Evolutionary conservation across 1,139 yeast species (phyloP).

Genomic region (Kluyveromyces sp.): DNA sequence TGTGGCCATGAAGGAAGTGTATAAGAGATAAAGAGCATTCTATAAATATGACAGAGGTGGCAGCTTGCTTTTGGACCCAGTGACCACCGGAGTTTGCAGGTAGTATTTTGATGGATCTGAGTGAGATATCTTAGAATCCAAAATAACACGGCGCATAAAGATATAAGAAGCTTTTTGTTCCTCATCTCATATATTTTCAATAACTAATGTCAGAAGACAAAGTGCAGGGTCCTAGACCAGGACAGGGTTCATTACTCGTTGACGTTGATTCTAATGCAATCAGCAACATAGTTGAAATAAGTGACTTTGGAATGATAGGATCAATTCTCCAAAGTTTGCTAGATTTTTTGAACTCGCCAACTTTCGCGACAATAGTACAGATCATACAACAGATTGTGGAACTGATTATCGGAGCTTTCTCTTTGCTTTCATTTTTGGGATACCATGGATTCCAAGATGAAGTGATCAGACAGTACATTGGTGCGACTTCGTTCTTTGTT

Average conservation of each 20-base stretch:
- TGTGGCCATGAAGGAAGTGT: neutral
- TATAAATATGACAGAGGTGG: neutral
- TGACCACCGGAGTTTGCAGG: no score
- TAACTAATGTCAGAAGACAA: conserved; percentile 1
- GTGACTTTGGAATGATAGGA: neutral
- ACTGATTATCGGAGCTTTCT: conserved; percentile 4
- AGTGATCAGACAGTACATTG: conserved; percentile 3
- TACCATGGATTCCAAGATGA: conserved; percentile 7
- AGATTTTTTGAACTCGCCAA: conserved; percentile 4
- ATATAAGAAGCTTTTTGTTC: neutral
- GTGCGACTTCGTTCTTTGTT: conserved; percentile 4
- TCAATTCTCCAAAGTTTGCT: conserved; percentile 1
- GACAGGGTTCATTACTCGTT: neutral
- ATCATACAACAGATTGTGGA: conserved; percentile 4
- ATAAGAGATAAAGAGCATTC: neutral
- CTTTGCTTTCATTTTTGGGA: conserved; percentile 4
- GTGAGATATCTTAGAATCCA: neutral
- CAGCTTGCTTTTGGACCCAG: no score
- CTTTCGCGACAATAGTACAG: conserved; percentile 3
- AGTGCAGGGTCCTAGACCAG: neutral
- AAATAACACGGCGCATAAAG: neutral
- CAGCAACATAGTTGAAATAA: neutral
- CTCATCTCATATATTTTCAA: neutral
- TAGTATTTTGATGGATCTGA: no score
- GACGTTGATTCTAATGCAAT: neutral